These are phyloP conservation scores for Pterocarpus santalinus DNA, from an alignment of 306 rosid genomes.

Conservation along the genomic window DNA sequence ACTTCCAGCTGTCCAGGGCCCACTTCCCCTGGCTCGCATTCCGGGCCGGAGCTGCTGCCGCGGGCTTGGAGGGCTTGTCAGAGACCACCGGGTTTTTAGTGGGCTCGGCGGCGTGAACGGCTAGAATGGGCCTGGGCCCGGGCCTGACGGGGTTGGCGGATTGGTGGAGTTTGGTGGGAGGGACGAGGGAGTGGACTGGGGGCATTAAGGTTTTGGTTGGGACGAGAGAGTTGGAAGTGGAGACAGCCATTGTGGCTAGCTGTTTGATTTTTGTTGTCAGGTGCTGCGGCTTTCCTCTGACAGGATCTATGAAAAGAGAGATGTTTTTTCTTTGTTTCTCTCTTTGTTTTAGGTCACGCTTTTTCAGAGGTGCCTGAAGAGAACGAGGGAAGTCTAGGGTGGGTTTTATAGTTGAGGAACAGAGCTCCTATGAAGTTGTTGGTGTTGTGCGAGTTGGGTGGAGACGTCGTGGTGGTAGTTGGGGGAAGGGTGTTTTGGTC, in stretches of 20 bases:
- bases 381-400: neutral
- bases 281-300: neutral
- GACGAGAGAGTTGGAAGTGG: conserved; percentile 56
- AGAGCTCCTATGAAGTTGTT: conserved; percentile 7
- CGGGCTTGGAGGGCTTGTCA: conserved; percentile 53
- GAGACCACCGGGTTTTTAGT: conserved; percentile 78
- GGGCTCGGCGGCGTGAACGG: conserved; percentile 91
- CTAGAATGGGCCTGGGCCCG: conserved; percentile 50
- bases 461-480: conserved; percentile 47
- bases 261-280: neutral
- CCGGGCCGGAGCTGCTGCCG: conserved; percentile 44
- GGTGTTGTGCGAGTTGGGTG: conserved; percentile 28
- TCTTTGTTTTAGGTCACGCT: neutral
- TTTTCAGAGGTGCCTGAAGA: conserved; percentile 41
- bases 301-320: conserved; percentile 9
- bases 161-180: conserved; percentile 56
- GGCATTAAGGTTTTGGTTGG: conserved; percentile 63
- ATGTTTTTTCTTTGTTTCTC: neutral
- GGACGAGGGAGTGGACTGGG: conserved; percentile 42
- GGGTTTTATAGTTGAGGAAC: conserved; percentile 45
- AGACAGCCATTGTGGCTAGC: conserved; percentile 58
- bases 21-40: conserved; percentile 64
- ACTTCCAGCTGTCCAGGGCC: conserved; percentile 80
- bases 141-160: conserved; percentile 47
- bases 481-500: conserved; percentile 46